These are phyloP conservation scores for Grigorovia jiainica DNA, from an alignment of 805 yeast genomes.

Conservation along the genomic window DNA sequence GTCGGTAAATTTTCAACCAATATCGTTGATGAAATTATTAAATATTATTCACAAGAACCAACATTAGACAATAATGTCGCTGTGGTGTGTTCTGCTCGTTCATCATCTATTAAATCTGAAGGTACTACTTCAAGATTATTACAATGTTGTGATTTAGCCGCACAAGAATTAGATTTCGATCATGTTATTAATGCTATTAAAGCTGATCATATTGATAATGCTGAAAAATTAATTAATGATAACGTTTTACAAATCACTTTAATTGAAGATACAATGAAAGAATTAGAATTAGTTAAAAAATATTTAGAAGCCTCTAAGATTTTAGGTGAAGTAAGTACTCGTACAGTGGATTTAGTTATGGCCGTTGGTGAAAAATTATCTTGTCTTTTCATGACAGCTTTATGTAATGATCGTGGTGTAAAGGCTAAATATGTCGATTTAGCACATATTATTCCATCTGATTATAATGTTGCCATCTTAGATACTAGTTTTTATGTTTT, in stretches of 20 bases:
- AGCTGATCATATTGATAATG: slow-evolving; percentile 72
- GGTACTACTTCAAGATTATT: slow-evolving; percentile 90
- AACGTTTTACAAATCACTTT: slow-evolving; percentile 42
- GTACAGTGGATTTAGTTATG: slow-evolving; percentile 85
- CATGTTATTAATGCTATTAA: slow-evolving; percentile 56
- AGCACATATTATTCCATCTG: slow-evolving; percentile 59
- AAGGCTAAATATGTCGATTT: slow-evolving; percentile 73
- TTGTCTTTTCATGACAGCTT: slow-evolving; percentile 79
- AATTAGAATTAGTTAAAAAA: slow-evolving; percentile 58
- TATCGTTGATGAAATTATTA: slow-evolving; percentile 78
- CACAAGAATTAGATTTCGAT: slow-evolving; percentile 48
- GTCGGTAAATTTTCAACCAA: slow-evolving; percentile 89
- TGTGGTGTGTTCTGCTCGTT: slow-evolving; percentile 92
- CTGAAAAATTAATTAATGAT: slow-evolving; percentile 42
- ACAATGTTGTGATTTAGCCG: slow-evolving; percentile 72
- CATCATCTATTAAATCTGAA: slow-evolving; percentile 82
- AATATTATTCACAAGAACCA: slow-evolving; percentile 38
- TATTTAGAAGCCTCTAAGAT: slow-evolving; percentile 80
- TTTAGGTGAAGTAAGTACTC: slow-evolving; percentile 82
- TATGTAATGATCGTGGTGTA: slow-evolving; percentile 76
- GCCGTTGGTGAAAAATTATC: slow-evolving; percentile 89
- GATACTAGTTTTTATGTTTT: slow-evolving; percentile 57
- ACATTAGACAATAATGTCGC: slow-evolving; percentile 54
- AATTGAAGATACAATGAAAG: slow-evolving; percentile 49
- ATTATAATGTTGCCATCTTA: slow-evolving; percentile 45